Base-by-base conservation (phyloP, 495 filamentous ascomycete species). In the Penicillium herquei region DNA sequence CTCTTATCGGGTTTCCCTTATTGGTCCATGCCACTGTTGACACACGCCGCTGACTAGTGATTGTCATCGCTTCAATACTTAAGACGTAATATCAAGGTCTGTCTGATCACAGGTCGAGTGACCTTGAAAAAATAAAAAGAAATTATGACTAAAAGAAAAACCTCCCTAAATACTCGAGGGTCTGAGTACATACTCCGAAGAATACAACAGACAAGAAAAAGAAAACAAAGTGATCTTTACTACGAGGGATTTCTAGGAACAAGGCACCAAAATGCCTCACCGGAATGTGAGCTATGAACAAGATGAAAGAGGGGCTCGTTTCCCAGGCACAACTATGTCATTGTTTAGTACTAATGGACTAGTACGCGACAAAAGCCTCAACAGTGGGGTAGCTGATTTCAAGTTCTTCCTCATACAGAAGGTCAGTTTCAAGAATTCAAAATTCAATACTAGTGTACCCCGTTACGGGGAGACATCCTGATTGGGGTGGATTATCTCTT, bases 1-100 rank as follows among this genome's bases (percentile, higher is more conserved):
- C 57, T 13, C 72, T 75, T 75, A 75, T 75, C 72, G 63, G 7
- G 5, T 7, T 0, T 1, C 11, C 13, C 37, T 68, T 37, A 73
- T 75, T 75, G 70, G 72, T 35, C 35, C 48, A 30, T 0, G 2
- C 10, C 3, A 21, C 6, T 35, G 53, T 59, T 75, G 72, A 75
- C 72, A 72, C 68, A 75, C 69, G 39, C 14, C 58, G 69, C 64
- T 73, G 72, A 75, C 70, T 74, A 39, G 34, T 30, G 35, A 18
- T 40, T 21, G 49, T 51, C 49, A 51, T 51, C 33, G 18, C 17
- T 51, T 39, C 34, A 51, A 51, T 51, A 51, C 35, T 41, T 31
- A 31, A 30, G 34, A 51, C 49, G 49, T 51, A 51, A 51, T 51
- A 39, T 39, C 37, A 2, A 37, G 34, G 12, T 37, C 12, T 7